Percentiles rank a stretch among this genome's conserved stretches.
phyloP scores from a whole-genome alignment of 106 monocot species.

The Phalaenopsis equestris region DNA sequence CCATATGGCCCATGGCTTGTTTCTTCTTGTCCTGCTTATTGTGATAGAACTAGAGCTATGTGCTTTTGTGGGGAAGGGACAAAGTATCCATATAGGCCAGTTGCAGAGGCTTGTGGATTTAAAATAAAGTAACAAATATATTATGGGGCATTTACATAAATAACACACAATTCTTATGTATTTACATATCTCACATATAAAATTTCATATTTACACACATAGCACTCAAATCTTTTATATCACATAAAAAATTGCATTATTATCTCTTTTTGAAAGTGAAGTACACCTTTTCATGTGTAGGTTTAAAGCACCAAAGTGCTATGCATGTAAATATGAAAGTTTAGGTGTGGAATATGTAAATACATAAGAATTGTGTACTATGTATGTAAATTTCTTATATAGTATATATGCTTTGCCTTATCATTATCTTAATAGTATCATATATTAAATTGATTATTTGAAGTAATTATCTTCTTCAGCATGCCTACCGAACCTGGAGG shows the following conservation, averaged over 20 bases:
- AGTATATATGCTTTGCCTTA: neutral
- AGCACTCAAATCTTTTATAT: no score
- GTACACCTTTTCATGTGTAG: no score
- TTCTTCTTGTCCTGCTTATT: slow-evolving; percentile 76
- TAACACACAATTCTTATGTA: no score
- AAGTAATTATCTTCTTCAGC: slow-evolving; percentile 22
- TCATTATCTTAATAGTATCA: neutral
- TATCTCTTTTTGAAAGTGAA: no score
- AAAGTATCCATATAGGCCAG: slow-evolving; percentile 83
- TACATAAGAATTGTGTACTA: no score
- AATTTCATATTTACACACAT: no score
- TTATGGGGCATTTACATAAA: neutral
- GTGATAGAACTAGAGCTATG: slow-evolving; percentile 87
- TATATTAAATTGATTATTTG: neutral
- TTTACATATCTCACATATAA: no score
- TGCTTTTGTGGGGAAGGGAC: slow-evolving; percentile 91
- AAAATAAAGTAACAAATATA: slow-evolving; percentile 37
- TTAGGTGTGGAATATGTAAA: no score
- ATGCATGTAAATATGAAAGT: no score
- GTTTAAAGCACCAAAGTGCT: no score
- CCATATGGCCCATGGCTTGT: slow-evolving; percentile 69
- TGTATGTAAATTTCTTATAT: no score
- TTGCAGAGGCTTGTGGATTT: slow-evolving; percentile 83
- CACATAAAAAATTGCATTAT: no score
- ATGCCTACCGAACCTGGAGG: slow-evolving; percentile 37